Evolutionary conservation across 2,329 filamentous ascomycete genomes (phyloP), one percentile per base, ranked within the genome.

Genomic region (Colletotrichum sansevieriae): DNA sequence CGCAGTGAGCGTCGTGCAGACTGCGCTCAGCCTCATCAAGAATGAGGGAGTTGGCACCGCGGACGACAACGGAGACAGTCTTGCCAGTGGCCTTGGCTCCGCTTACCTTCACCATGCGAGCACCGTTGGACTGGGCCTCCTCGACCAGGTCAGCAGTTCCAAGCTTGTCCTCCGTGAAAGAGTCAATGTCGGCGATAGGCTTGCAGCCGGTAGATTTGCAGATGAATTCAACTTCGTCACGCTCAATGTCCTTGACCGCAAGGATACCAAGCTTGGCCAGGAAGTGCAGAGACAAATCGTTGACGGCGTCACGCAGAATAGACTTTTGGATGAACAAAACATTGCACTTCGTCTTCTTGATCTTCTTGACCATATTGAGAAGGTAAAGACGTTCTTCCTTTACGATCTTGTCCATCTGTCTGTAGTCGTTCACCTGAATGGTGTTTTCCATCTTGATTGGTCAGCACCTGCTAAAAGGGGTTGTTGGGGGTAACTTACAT

Each of bases 271-370:
- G 91, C 81, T 98, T 97, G 76, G 96, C 94, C 72, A 99, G 87
- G 88, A 99, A 99, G 84, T 99, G 96, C 72, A 99, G 88, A 71
- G 94, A 97, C 67, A 99, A 88, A 76, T 99, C 96, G 84, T 99
- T 99, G 80, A 99, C 95, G 41, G 96, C 96, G 77, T 99, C 96
- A 75, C 96, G 91, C 68, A 99, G 90, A 75, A 99, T 99, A 13
- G 95, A 98, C 84, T 99, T 99, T 79, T 99, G 96, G 75, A 99
- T 98, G 74, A 99, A 87, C 51, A 98, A 90, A 49, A 99, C 96
- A 76, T 99, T 99, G 85, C 96, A 99, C 86, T 98, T 99, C 74
- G 96, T 95, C 88, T 98, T 99, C 85, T 98, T 98, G 82, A 99
- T 99, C 88, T 98, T 99, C 89, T 99, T 98, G 78, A 97, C 95